Evolutionary conservation across 306 rosid species (phyloP).

Genomic region (Hippophae tibetana): DNA sequence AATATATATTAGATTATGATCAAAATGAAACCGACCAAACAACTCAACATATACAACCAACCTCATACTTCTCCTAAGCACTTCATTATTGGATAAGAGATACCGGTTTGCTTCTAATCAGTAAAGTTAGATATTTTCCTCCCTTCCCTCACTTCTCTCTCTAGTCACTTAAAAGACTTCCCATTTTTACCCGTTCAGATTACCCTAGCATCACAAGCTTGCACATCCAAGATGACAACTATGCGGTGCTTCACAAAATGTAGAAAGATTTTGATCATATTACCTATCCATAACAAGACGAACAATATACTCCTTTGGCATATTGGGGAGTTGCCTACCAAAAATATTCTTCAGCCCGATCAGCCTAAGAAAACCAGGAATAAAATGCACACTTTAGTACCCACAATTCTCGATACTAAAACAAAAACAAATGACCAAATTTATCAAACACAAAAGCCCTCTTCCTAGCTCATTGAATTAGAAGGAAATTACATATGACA

Average conservation of each 20-base stretch:
- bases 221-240: not conserved
- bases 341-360: conserved; percentile 96
- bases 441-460: not conserved
- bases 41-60: no score
- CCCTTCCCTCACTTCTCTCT: not conserved
- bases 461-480: not conserved
- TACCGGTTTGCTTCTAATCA: no score
- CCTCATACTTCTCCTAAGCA: no score
- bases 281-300: conserved; percentile 99
- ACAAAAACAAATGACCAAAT: not conserved
- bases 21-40: no score
- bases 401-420: not conserved
- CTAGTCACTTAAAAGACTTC: not conserved
- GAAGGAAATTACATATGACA: not conserved
- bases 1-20: no score
- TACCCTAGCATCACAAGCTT: not conserved
- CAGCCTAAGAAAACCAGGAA: conserved; percentile 44
- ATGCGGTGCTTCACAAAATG: not conserved
- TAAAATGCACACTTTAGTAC: conserved; percentile 18
- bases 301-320: conserved; percentile 99
- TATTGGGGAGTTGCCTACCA: conserved; percentile 88
- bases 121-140: not conserved
- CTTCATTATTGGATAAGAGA: no score
- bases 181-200: not conserved
- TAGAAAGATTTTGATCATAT: conserved; percentile 9